Evolutionary conservation across 805 yeast genomes (phyloP).

Genomic region (Spathaspora hagerdaliae): DNA sequence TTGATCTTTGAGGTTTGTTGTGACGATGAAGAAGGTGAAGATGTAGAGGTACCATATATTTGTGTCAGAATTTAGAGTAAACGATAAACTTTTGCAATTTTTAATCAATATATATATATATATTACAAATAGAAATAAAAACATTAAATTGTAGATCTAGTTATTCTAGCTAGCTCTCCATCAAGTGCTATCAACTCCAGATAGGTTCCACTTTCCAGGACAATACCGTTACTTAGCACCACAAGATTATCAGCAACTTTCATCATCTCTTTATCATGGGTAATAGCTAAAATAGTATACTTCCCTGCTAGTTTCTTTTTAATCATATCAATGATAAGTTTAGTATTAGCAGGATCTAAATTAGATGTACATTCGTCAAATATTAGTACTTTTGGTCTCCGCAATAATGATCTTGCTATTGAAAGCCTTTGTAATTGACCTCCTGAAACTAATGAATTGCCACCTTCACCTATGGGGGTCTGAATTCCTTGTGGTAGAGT

Average conservation of each 20-base stretch:
- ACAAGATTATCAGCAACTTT: slow-evolving; percentile 49
- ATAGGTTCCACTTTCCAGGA: slow-evolving; percentile 44
- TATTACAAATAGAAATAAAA: not conserved
- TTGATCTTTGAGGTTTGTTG: slow-evolving; percentile 87
- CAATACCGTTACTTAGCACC: slow-evolving; percentile 44
- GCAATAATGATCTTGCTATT: slow-evolving; percentile 73
- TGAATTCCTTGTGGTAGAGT: slow-evolving; percentile 55
- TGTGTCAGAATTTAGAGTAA: slow-evolving; percentile 43
- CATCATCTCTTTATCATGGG: slow-evolving; percentile 73
- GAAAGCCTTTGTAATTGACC: slow-evolving; percentile 89
- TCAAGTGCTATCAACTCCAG: slow-evolving; percentile 5
- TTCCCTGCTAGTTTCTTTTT: slow-evolving; percentile 22
- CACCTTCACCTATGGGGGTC: slow-evolving; percentile 45
- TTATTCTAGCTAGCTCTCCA: slow-evolving; percentile 2
- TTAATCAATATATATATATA: not conserved
- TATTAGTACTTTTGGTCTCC: slow-evolving; percentile 62
- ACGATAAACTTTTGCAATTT: not conserved
- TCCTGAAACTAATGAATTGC: slow-evolving; percentile 60
- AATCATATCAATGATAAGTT: slow-evolving; percentile 48
- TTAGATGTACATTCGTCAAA: slow-evolving; percentile 92
- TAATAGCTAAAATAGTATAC: slow-evolving; percentile 54
- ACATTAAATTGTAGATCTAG: slow-evolving; percentile 1
- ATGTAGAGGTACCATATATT: slow-evolving; percentile 90
- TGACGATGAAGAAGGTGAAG: slow-evolving; percentile 90
- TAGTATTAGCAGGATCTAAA: slow-evolving; percentile 62